Evolutionary conservation across 352 stramenopile species (phyloP), one percentile per base, ranked within the genome.

Genomic region (Phytophthora agathidicida): DNA sequence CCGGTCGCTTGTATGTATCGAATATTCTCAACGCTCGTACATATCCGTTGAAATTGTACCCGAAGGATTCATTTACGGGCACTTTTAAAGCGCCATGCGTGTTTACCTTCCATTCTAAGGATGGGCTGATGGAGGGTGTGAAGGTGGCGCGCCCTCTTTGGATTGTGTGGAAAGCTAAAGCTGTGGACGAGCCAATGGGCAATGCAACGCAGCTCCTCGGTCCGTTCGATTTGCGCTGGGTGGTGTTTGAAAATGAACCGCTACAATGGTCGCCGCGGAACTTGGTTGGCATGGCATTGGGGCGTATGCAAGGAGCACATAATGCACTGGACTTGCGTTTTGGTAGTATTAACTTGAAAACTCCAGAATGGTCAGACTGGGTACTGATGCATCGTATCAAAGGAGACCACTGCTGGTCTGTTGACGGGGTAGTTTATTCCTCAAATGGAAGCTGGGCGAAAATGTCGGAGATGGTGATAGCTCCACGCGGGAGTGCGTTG

Each of bases 241-340:
- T 46, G 13, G 45, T 52, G 2, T 52, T 65, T 6, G 37, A 39
- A 38, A 48, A 58, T 13, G 46, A 65, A 14, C 47, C 55, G 2
- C 0, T 59, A 2, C 11, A 10, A 7, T 4, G 52, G 2, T 32
- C 14, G 0, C 23, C 24, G 0, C 20, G 5, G 5, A 16, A 35
- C 13, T 11, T 42, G 23, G 43, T 48, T 28, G 7, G 4, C 6
- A 17, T 31, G 3, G 43, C 53, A n/a, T 2, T 56, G n/a, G 27
- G 35, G 17, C 36, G 28, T 43, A 9, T 33, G 5, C 17, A 16
- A 22, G 14, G 5, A 3, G 1, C 5, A 2, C 1, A 9, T n/a
- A 9, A 7, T 20, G 30, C 36, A 1, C n/a, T n/a, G n/a, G n/a
- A 48, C 11, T 43, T 38, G 28, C 23, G 17, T 8, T 44, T 58